phyloP scores from a whole-genome alignment of 1,139 yeast genomes.

The Lodderomyces margitis region DNA sequence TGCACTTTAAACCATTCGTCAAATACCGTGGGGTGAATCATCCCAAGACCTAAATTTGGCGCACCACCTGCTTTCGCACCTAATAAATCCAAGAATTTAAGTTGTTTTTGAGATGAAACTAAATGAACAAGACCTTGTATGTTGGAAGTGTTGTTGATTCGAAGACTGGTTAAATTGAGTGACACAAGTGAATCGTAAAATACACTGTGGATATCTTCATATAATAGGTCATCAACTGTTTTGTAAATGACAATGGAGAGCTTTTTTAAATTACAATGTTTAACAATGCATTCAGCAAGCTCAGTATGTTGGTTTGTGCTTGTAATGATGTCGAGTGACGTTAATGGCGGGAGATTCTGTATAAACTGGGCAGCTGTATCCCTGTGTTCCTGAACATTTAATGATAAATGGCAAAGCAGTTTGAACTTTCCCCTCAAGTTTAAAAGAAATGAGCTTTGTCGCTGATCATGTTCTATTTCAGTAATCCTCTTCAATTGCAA shows the following conservation, averaged over 20 bases:
- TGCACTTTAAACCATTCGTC: slow-evolving; percentile 61
- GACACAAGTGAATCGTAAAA: slow-evolving; percentile 16
- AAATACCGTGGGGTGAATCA: slow-evolving; percentile 51
- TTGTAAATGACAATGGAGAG: slow-evolving; percentile 44
- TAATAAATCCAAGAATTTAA: slow-evolving; percentile 44
- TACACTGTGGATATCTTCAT: slow-evolving; percentile 19
- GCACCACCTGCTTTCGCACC: slow-evolving; percentile 55
- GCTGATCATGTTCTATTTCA: slow-evolving; percentile 17
- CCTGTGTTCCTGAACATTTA: slow-evolving; percentile 46
- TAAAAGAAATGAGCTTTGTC: slow-evolving; percentile 8
- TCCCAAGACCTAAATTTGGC: slow-evolving; percentile 55
- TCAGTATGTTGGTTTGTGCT: background rate
- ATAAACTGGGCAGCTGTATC: slow-evolving; percentile 47
- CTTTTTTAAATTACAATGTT: slow-evolving; percentile 15
- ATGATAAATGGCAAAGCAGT: slow-evolving; percentile 28
- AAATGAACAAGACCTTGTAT: slow-evolving; percentile 25
- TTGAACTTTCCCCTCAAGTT: slow-evolving; percentile 31
- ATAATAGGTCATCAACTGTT: slow-evolving; percentile 21
- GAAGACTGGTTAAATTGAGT: slow-evolving; percentile 30
- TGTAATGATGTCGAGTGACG: slow-evolving; percentile 17
- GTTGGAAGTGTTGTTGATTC: slow-evolving; percentile 39
- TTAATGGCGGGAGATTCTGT: slow-evolving; percentile 19
- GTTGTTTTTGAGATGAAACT: slow-evolving; percentile 24
- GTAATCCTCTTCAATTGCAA: slow-evolving; percentile 29
- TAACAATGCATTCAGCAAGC: background rate